A percentile compares a stretch with the other conserved stretches of the same genome.
Conservation (phyloP, 2,329 filamentous ascomycete genomes). For the Myrmaecium sp. region DNA sequence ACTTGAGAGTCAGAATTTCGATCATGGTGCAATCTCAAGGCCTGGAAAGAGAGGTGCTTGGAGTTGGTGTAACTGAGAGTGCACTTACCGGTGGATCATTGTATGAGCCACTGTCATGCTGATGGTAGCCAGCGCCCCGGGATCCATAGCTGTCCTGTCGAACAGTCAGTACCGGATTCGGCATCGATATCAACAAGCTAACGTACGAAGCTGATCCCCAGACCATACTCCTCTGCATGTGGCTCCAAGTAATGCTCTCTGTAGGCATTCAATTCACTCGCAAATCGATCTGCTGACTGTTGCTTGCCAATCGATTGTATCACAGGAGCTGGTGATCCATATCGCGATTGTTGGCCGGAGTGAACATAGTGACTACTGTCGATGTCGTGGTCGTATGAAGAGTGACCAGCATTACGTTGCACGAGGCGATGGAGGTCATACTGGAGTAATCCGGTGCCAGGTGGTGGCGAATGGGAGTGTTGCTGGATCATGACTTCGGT, state of each 20-base stretch:
- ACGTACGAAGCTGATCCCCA: constrained; percentile 18
- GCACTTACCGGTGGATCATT: constrained; percentile 12
- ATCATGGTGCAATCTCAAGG: background rate
- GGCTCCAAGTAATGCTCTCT: constrained; percentile 8
- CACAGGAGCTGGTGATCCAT: constrained; percentile 13
- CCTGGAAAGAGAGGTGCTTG: background rate
- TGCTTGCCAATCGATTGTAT: constrained; percentile 13
- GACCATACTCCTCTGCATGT: constrained; percentile 9
- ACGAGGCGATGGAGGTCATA: constrained; percentile 24
- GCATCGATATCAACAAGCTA: constrained; percentile 5
- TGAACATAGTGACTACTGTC: constrained; percentile 9
- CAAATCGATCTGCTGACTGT: constrained; percentile 7
- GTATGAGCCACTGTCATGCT: constrained; percentile 11
- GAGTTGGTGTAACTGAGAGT: background rate
- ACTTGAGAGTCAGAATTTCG: background rate
- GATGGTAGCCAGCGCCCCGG: constrained; percentile 10
- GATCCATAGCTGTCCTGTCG: constrained; percentile 15
- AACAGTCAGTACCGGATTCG: constrained; percentile 8
- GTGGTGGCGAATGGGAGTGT: constrained; percentile 21
- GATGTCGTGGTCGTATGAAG: constrained; percentile 18
- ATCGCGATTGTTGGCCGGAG: constrained; percentile 7
- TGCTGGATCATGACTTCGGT: constrained; percentile 17
- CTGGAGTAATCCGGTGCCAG: constrained; percentile 13
- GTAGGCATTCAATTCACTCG: constrained; percentile 10
- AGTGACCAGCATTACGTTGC: constrained; percentile 24